Percentiles rank a stretch among this genome's conserved stretches.
phyloP scores from a whole-genome alignment of 768 basidiomycete species.

The Rhodotorula babjevae region DNA sequence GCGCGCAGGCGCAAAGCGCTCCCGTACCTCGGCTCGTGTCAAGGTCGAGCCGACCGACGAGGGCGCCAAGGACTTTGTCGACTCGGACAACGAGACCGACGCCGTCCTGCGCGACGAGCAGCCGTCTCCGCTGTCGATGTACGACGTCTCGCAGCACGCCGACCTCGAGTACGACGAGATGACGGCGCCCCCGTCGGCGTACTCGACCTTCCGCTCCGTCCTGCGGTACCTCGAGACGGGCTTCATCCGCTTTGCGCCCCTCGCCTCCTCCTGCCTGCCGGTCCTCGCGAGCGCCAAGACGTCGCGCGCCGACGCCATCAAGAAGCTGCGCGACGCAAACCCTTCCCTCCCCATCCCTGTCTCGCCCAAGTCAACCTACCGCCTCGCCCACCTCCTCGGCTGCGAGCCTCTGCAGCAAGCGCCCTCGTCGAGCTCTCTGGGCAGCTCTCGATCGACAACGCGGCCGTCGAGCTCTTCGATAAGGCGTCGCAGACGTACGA shows the following conservation, averaged over 20 bases:
- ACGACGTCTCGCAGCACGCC: no score
- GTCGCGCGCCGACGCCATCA: background rate
- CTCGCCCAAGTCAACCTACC: constrained; percentile 17
- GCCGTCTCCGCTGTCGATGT: no score
- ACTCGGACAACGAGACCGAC: constrained; percentile 20
- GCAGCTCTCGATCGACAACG: background rate
- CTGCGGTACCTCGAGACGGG: background rate
- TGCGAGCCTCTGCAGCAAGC: background rate
- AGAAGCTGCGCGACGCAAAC: no score
- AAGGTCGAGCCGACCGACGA: background rate
- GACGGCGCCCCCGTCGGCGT: background rate
- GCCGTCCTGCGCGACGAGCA: background rate
- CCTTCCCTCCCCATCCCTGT: background rate
- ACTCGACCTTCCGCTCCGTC: background rate
- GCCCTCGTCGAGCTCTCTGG: background rate
- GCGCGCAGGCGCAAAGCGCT: background rate
- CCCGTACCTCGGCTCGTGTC: background rate
- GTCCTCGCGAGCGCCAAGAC: fast-evolving
- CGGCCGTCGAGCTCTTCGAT: constrained; percentile 1
- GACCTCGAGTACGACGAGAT: no score
- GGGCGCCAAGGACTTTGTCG: background rate
- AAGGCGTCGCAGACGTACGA: background rate
- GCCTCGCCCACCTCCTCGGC: constrained; percentile 11
- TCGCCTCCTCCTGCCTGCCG: background rate
- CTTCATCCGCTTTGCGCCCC: background rate